Percentiles rank a stretch among this genome's conserved stretches.
These are phyloP conservation scores for Porpolomopsis calyptriformis DNA, from an alignment of 768 basidiomycete genomes.

Conservation along the genomic window DNA sequence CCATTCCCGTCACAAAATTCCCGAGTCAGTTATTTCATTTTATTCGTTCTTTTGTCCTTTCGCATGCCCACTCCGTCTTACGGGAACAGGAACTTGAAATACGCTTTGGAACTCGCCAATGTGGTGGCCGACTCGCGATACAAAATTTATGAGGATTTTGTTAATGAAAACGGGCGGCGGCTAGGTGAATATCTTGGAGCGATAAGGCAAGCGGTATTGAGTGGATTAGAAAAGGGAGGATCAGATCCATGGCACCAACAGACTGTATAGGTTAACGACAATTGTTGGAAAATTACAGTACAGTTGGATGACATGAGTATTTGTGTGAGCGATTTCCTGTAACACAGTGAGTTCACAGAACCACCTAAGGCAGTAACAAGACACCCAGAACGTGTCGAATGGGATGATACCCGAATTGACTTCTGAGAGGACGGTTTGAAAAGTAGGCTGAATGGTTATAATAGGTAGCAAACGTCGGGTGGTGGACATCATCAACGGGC, in stretches of 20 bases:
- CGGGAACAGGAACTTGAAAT: constrained; percentile 63
- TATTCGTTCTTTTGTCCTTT: neutral
- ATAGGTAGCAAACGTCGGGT: constrained; percentile 31
- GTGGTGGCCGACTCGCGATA: constrained; percentile 82
- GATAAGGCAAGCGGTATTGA: constrained; percentile 62
- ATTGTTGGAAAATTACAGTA: too few relatives aligned
- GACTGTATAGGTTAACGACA: too few relatives aligned
- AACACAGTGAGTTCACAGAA: too few relatives aligned
- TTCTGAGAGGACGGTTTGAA: constrained; percentile 50
- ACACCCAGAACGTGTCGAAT: constrained; percentile 62
- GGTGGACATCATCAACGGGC: neutral
- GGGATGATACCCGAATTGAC: constrained; percentile 47
- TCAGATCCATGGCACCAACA: constrained; percentile 79
- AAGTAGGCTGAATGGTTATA: constrained; percentile 50
- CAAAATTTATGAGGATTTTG: constrained; percentile 78
- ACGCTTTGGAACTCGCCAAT: constrained; percentile 67
- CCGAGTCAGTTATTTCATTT: constrained; percentile 41
- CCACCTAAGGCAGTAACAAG: too few relatives aligned
- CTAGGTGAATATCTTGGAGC: constrained; percentile 66
- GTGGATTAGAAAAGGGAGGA: constrained; percentile 61
- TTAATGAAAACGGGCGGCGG: constrained; percentile 46
- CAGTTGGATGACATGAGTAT: too few relatives aligned
- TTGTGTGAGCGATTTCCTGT: too few relatives aligned
- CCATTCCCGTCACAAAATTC: constrained; percentile 50
- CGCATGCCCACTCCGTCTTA: neutral